Base-by-base conservation (phyloP, 1,139 yeast genomes). In the Zygoascus meyerae region DNA sequence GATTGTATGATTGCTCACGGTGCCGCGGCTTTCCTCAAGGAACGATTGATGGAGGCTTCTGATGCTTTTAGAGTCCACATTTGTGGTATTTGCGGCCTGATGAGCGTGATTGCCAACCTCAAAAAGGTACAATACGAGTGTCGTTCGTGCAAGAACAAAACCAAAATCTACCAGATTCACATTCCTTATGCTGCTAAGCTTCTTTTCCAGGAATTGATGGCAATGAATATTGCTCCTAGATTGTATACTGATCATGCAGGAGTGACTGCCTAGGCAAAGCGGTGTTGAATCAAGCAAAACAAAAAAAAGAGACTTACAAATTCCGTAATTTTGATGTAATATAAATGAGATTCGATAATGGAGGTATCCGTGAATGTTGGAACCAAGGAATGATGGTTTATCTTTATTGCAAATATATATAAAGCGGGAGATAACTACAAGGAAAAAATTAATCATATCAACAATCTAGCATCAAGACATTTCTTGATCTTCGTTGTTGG, bases 1-100 rank as follows among this genome's bases (percentile, higher is more conserved):
- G 98, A 94, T 75, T 92, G 98, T 84, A 92, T 94, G 95, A 92
- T 92, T 75, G 98, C 98, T 3, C 97, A 92, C 67, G 98, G 98
- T 66, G 97, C 97, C 2, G 97, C 98, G 1, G 95, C 97, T 7
- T 92, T 92, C 74, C 77, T 92, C 70, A 87, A 90, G 70, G 99
- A 92, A 71, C 79, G 99, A 67, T 75, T 92, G 67, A 90, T 92
- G 97, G 98, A 92, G 68, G 97, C 97, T 2, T 89, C 97, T 0
- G 99, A 92, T 73, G 97, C 97, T 2, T 92, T 92, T 74, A 79
- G 97, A 69, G 97, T 94, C 39, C 98, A 94, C 65, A 84, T 94
- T 30, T 92, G 99, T 74, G 98, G 98, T 61, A 79, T 87, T 60
- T 92, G 98, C 74, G 98, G 99, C 45, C 79, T 94, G 66, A 92